Base-by-base conservation (phyloP, 352 stramenopile species). In the Lagenidium sp. region DNA sequence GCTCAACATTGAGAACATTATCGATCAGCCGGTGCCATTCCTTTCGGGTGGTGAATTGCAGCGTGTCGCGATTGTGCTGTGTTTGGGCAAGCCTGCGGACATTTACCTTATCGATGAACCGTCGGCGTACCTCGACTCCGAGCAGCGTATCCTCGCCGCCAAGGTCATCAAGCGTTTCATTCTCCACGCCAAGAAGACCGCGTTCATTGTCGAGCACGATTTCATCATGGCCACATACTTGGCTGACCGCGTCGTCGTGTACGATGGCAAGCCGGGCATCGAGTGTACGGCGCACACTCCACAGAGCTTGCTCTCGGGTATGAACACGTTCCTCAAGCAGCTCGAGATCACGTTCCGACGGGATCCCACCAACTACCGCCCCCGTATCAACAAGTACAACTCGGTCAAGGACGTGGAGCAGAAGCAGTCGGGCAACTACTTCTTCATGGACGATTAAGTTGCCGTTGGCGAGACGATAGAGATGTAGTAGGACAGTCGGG, bases 151-250 rank as follows among this genome's bases (percentile, higher is more conserved):
- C 53, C 81, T 98, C 44, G 96, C 93, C 50, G 92, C 94, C 42
- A 98, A 98, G 78, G 95, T 99, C 45, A 99, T 99, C 65, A 99
- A 99, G 78, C 89, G 97, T 28, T 99, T 98, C 65, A 99, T 99
- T 47, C 86, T 99, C 65, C 95, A 99, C 82, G 84, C 94, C 23
- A 99, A 99, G 81, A 99, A 99, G 68, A 99, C 97, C 20, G 97
- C 96, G 6, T 99, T 99, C 66, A 78, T 99, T 26, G 96, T 99
- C 13, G 97, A 99, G 77, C 97, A 99, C 79, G 97, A 99, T 89
- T 99, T 99, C 76, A 99, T 99, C 67, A 99, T 99, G 97, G 96
- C 96, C 35, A 99, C 97, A 21, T 99, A 99, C 74, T 75, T 99
- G 50, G 94, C 93, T 36, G 94, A 98, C 63, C 88, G 94, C 36